These are phyloP conservation scores for Fusarium virguliforme DNA, from an alignment of 2,329 filamentous ascomycete species.

Conservation along the genomic window DNA sequence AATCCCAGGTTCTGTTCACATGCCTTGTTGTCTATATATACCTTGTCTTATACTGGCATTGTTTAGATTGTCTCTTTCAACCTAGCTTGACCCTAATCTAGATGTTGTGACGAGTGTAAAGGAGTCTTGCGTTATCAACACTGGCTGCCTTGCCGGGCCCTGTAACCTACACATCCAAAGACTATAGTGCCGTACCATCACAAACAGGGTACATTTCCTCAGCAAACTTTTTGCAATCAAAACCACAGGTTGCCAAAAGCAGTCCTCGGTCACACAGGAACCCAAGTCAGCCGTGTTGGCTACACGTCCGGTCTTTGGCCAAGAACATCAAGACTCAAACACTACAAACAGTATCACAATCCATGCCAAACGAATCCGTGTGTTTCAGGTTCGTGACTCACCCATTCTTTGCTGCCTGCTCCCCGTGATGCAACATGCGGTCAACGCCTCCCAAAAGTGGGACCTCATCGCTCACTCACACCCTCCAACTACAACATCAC, in stretches of 20 bases:
- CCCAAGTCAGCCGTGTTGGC: too few relatives aligned
- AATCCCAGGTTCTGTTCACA: neutral
- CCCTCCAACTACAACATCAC: conserved; percentile 24
- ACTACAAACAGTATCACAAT: neutral
- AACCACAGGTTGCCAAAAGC: too few relatives aligned
- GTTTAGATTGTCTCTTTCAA: too few relatives aligned
- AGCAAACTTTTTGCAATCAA: too few relatives aligned
- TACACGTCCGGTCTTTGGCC: too few relatives aligned
- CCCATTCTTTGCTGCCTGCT: neutral
- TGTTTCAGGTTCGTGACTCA: neutral
- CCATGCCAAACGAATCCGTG: neutral
- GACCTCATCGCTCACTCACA: conserved; percentile 4
- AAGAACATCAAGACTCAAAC: neutral
- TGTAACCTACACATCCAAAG: neutral
- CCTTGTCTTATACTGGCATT: neutral
- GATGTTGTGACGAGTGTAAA: neutral
- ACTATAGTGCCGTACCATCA: too few relatives aligned
- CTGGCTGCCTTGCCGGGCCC: neutral
- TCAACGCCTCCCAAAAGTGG: conserved; percentile 23
- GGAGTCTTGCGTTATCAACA: too few relatives aligned
- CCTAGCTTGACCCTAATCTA: neutral
- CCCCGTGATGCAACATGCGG: conserved; percentile 17
- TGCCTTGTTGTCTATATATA: neutral
- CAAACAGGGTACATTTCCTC: too few relatives aligned
- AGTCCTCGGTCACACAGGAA: too few relatives aligned